Conservation (phyloP, 2,329 filamentous ascomycete genomes). For the Cytospora schulzeri region DNA sequence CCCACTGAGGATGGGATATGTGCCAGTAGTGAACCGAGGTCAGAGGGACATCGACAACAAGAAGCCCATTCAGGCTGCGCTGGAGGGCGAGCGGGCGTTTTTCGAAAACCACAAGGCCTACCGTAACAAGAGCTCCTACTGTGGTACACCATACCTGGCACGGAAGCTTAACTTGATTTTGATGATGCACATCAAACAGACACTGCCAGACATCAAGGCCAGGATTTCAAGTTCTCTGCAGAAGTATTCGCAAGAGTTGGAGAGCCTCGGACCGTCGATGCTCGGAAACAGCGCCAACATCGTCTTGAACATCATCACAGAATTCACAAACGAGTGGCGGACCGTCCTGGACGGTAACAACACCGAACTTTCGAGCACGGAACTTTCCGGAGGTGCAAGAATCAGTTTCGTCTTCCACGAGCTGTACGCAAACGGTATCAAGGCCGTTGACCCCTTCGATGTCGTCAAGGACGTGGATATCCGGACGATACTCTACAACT, state of each 20-base stretch:
- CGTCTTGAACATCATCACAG: constrained; percentile 96
- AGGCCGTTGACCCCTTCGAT: constrained; percentile 97
- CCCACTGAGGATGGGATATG: constrained; percentile 86
- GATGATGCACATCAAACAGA: constrained; percentile 99
- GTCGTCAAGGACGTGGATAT: constrained; percentile 97
- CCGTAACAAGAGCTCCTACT: constrained; percentile 97
- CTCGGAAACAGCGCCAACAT: constrained; percentile 96
- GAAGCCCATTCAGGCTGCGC: constrained; percentile 85
- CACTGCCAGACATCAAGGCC: constrained; percentile 95
- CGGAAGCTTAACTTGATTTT: constrained; percentile 97
- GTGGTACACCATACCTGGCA: constrained; percentile 94
- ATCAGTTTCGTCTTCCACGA: constrained; percentile 99
- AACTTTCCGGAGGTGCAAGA: constrained; percentile 93
- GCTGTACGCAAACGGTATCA: constrained; percentile 94
- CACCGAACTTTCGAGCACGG: constrained; percentile 89
- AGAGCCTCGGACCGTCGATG: constrained; percentile 86
- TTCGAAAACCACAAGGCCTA: constrained; percentile 99
- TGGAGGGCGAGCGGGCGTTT: constrained; percentile 94
- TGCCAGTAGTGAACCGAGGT: constrained; percentile 96
- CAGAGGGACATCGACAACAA: constrained; percentile 99
- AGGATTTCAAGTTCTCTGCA: constrained; percentile 91
- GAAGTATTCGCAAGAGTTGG: constrained; percentile 85
- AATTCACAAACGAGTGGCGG: constrained; percentile 97
- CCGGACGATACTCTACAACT: constrained; percentile 96
- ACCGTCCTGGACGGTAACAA: constrained; percentile 96